Evolutionary conservation across 176 grass and related monocot species (phyloP).

Genomic region (Otatea glauca): DNA sequence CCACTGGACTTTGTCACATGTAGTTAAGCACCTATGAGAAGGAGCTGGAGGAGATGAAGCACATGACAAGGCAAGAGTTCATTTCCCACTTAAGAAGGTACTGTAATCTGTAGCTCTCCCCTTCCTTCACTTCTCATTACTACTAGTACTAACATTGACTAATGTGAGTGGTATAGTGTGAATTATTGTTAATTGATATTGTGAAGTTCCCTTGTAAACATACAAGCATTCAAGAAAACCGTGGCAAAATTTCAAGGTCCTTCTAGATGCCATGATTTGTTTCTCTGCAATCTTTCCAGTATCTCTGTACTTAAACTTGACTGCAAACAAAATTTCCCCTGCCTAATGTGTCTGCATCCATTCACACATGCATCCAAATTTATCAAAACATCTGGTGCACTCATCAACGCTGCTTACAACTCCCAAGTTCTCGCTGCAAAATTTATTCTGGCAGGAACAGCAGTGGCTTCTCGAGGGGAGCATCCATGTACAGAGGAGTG

Average conservation of each 20-base stretch:
- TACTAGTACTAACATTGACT: neutral
- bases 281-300: conserved; percentile 32
- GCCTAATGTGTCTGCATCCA: conserved; percentile 13
- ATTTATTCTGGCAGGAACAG: conserved; percentile 76
- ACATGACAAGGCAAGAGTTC: conserved; percentile 88
- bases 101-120: neutral
- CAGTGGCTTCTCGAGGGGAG: conserved; percentile 96
- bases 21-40: conserved; percentile 75
- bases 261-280: neutral
- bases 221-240: neutral
- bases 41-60: conserved; percentile 89
- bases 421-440: conserved; percentile 35
- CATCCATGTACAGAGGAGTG: conserved; percentile 94
- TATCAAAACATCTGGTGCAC: conserved; percentile 36
- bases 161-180: neutral
- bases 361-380: conserved; percentile 43
- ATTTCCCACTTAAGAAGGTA: conserved; percentile 91
- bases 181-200: neutral
- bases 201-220: neutral
- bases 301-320: neutral
- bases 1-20: neutral
- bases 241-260: neutral
- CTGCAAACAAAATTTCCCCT: conserved; percentile 30
- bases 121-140: neutral
- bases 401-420: conserved; percentile 37